Conservation (phyloP, 768 basidiomycete genomes). For the Phaeolepiota aurea region DNA sequence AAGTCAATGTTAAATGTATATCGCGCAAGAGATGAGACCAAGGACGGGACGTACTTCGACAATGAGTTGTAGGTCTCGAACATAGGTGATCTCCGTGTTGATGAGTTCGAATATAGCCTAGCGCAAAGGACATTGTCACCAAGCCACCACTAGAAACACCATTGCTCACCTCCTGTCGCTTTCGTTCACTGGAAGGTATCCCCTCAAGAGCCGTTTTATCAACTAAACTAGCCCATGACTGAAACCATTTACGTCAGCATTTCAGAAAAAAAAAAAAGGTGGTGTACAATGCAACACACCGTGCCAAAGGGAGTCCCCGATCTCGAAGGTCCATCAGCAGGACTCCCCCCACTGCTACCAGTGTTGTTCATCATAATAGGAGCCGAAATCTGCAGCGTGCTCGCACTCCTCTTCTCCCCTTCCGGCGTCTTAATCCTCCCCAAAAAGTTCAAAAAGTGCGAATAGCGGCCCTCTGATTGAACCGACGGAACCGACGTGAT, state of each 20-base stretch:
- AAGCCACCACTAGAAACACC: no score
- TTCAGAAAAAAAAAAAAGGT: conserved; percentile 2
- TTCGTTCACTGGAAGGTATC: conserved; percentile 71
- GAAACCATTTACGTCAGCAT: conserved; percentile 3
- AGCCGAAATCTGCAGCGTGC: conserved; percentile 55
- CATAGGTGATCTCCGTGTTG: conserved; percentile 82
- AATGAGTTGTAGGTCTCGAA: conserved; percentile 84
- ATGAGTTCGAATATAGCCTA: conserved; percentile 94
- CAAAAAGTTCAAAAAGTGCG: conserved; percentile 53
- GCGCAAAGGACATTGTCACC: no score
- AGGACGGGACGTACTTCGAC: conserved; percentile 53
- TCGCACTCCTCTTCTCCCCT: conserved; percentile 30
- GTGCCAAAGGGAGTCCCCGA: conserved; percentile 59
- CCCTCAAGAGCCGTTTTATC: conserved; percentile 78
- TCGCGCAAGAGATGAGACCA: not conserved
- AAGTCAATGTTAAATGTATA: not conserved
- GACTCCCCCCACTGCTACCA: conserved; percentile 7
- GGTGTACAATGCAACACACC: conserved; percentile 26
- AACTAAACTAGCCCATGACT: conserved; percentile 93
- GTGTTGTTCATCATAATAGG: conserved; percentile 42
- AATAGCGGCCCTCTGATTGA: conserved; percentile 25
- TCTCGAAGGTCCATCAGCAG: conserved; percentile 25
- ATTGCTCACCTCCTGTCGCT: conserved; percentile 82
- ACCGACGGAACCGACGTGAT: conserved; percentile 14
- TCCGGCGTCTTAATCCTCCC: conserved; percentile 55